These are phyloP conservation scores for Cochlearia excelsa DNA, from an alignment of 345 rosid genomes.

Conservation along the genomic window DNA sequence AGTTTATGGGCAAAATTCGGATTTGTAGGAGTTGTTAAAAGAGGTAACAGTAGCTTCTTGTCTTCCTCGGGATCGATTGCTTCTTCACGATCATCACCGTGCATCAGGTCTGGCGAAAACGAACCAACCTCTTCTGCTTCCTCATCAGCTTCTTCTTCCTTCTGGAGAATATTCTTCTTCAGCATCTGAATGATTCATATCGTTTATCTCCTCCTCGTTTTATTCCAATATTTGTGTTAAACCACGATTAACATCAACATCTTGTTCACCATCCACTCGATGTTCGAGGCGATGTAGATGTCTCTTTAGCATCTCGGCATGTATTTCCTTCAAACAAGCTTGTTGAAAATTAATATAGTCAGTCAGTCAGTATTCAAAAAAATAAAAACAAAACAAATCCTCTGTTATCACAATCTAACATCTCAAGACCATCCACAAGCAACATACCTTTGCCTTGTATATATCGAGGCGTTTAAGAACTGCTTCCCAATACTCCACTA, in stretches of 20 bases:
- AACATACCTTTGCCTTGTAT: conserved; percentile 86
- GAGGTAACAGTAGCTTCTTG: conserved; percentile 65
- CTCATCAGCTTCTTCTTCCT: conserved; percentile 48
- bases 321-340: conserved; percentile 93
- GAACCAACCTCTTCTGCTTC: conserved; percentile 77
- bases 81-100: conserved; percentile 78
- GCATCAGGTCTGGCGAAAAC: conserved; percentile 81
- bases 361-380: conserved; percentile 7
- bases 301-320: conserved; percentile 72
- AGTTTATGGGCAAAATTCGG: background rate
- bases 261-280: conserved; percentile 48
- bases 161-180: conserved; percentile 63
- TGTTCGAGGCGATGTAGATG: conserved; percentile 81
- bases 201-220: conserved; percentile 45
- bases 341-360: conserved; percentile 40
- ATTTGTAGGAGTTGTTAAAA: background rate
- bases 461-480: conserved; percentile 83
- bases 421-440: conserved; percentile 16
- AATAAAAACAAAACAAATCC: background rate
- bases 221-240: conserved; percentile 47
- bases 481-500: conserved; percentile 98
- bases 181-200: conserved; percentile 44
- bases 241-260: conserved; percentile 38
- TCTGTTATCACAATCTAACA: no score
- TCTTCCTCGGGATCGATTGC: conserved; percentile 98